phyloP scores from a whole-genome alignment of 2,329 filamentous ascomycete genomes.

The Botrytis fragariae region DNA sequence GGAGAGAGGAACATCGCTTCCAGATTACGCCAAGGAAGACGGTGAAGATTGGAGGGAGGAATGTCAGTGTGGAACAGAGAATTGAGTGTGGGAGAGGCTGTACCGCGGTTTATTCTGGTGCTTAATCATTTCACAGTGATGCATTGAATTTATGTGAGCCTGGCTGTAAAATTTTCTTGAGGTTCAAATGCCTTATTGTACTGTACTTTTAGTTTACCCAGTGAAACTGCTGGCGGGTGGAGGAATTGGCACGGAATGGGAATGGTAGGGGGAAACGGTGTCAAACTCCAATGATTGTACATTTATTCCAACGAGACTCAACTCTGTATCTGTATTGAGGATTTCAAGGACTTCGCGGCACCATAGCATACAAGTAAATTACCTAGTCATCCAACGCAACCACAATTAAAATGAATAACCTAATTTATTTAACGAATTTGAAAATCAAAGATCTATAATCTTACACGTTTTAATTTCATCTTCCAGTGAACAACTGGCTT shows the following conservation, averaged over 20 bases:
- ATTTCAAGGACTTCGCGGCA: not conserved
- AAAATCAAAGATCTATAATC: slow-evolving; percentile 22
- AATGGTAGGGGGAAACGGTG: not conserved
- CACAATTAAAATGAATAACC: not conserved
- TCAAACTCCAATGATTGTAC: not conserved
- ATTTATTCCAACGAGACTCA: not conserved
- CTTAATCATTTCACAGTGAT: slow-evolving; percentile 20
- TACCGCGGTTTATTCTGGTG: slow-evolving; percentile 75
- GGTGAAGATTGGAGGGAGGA: slow-evolving; percentile 66
- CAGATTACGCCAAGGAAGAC: slow-evolving; percentile 76
- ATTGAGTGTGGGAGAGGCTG: slow-evolving; percentile 83
- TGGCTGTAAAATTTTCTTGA: not conserved
- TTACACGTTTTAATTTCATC: slow-evolving; percentile 15
- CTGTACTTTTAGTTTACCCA: slow-evolving; percentile 5
- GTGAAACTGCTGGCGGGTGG: not conserved
- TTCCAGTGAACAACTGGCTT: not conserved
- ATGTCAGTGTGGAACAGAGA: slow-evolving; percentile 76
- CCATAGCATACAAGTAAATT: not conserved
- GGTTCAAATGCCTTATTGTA: not conserved
- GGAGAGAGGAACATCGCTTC: slow-evolving; percentile 69
- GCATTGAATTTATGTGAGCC: not conserved
- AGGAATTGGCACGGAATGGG: not conserved
- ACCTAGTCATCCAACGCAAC: not conserved
- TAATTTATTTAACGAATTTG: not conserved
- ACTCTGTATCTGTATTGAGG: not conserved